Base-by-base conservation (phyloP, 371 early-diverging fungal genomes). In the Rhizopus arrhizus region DNA sequence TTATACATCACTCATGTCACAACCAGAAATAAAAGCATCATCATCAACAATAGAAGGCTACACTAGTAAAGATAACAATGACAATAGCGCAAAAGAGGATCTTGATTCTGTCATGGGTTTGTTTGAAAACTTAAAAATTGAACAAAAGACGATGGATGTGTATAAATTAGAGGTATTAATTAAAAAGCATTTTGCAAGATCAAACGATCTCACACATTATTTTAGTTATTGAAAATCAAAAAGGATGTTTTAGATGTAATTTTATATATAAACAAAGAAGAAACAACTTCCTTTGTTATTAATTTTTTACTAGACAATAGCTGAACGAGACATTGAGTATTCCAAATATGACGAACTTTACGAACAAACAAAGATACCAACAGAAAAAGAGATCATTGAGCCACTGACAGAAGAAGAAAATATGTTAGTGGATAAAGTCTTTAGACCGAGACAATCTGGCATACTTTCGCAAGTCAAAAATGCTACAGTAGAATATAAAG, bases 391-490 rank as follows among this genome's bases (percentile, higher is more conserved):
- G 9, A 10, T 10, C 10, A 66, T 77, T 9, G 49, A 47, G 15
- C 66, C 73, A 6, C 45, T 83, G 11, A 70, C 74, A 4, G 52
- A 65, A 1, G 66, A 76, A 48, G 78, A 83, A 38, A 66, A 78
- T 9, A 35, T 56, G 40, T 38, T 59, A 34, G 81, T 81, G 52
- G 22, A 66, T 35, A 32, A 15, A 6, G 7, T 34, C 4, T 61
- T 85, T n/a, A 50, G 58, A 6, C 64, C 63, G n/a, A 74, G 72
- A 33, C 59, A 75, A 16, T 46, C 42, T 11, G 75, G 71, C 0
- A 56, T 76, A 13, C 66, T 76, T 0, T 81, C 88, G 3, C 75
- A 78, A 28, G 84, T 88, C 62, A 88, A 87, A 42, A 82, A 88
- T 4, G 83, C 85, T 0, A 66, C 91, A 3, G 72, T 72, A 0